Evolutionary conservation across 2,329 filamentous ascomycete genomes (phyloP).

Genomic region (Fusarium scirpi): DNA sequence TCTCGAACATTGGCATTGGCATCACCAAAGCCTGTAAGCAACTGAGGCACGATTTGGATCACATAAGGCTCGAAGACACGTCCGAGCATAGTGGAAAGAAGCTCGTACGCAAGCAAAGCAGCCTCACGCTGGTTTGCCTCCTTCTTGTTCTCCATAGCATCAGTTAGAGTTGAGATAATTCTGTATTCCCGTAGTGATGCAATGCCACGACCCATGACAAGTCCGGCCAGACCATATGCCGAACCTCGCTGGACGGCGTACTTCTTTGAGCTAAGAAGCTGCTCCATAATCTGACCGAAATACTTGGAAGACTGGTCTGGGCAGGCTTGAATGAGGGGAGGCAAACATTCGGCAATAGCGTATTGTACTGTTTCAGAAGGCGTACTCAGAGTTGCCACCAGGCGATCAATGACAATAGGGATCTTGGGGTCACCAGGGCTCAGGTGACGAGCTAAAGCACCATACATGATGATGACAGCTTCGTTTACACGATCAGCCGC

Average conservation of each 20-base stretch:
- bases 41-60: slow-evolving; percentile 92
- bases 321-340: slow-evolving; percentile 87
- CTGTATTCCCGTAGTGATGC: slow-evolving; percentile 84
- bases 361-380: slow-evolving; percentile 98
- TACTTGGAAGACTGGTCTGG: slow-evolving; percentile 83
- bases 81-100: slow-evolving; percentile 87
- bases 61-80: slow-evolving; percentile 96
- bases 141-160: slow-evolving; percentile 94
- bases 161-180: slow-evolving; percentile 83
- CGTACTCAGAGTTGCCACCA: slow-evolving; percentile 89
- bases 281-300: slow-evolving; percentile 82
- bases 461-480: slow-evolving; percentile 97
- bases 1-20: slow-evolving; percentile 89
- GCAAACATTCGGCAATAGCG: slow-evolving; percentile 92
- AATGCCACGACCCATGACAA: slow-evolving; percentile 90
- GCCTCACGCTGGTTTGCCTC: slow-evolving; percentile 90
- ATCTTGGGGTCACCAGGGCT: slow-evolving; percentile 87
- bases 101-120: slow-evolving; percentile 88
- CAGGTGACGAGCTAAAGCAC: slow-evolving; percentile 89
- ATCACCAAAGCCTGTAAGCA: slow-evolving; percentile 91
- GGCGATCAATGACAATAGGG: slow-evolving; percentile 85
- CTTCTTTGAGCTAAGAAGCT: slow-evolving; percentile 86
- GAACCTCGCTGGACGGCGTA: slow-evolving; percentile 94
- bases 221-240: slow-evolving; percentile 92
- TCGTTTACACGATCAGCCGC: slow-evolving; percentile 92